Conservation (phyloP, 1,284 basidiomycete genomes). For the Trichosporon sp. region DNA sequence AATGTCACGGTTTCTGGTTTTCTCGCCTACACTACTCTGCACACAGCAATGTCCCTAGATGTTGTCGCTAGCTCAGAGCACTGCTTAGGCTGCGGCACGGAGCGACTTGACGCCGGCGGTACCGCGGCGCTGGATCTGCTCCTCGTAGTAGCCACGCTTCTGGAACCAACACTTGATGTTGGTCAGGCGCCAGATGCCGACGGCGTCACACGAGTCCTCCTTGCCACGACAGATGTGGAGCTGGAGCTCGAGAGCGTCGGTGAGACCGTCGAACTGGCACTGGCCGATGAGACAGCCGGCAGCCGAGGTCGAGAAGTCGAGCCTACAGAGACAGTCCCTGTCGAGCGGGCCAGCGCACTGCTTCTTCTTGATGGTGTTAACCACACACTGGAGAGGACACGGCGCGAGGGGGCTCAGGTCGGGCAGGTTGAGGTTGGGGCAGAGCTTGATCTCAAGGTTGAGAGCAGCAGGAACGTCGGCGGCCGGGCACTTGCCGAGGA, state of each 20-base stretch:
- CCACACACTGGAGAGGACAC: background rate
- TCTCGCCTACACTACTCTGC: background rate
- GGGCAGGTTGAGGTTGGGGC: slow-evolving; percentile 9
- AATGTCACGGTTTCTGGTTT: background rate
- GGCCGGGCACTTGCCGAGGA: background rate
- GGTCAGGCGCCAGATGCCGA: background rate
- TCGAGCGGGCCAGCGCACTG: slow-evolving; percentile 9
- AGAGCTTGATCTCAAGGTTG: background rate
- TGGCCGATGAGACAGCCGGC: background rate
- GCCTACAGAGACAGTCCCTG: slow-evolving; percentile 8
- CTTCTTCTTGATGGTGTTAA: background rate
- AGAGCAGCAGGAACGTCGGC: background rate
- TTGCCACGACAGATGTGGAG: background rate
- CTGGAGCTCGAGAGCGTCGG: background rate
- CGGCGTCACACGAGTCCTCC: background rate
- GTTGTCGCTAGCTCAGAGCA: too few relatives aligned
- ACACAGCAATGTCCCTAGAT: background rate
- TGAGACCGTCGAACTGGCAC: background rate
- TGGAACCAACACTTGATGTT: background rate
- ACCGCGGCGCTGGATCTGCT: background rate
- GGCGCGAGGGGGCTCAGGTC: background rate
- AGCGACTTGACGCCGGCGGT: background rate
- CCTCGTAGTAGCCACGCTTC: background rate
- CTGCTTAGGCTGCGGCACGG: background rate
- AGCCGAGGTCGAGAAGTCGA: background rate